Percentiles rank a stretch among this genome's conserved stretches.
Evolutionary conservation across 371 early-diverging fungal genomes (phyloP).

Genomic region (Blastocladiella emersonii): DNA sequence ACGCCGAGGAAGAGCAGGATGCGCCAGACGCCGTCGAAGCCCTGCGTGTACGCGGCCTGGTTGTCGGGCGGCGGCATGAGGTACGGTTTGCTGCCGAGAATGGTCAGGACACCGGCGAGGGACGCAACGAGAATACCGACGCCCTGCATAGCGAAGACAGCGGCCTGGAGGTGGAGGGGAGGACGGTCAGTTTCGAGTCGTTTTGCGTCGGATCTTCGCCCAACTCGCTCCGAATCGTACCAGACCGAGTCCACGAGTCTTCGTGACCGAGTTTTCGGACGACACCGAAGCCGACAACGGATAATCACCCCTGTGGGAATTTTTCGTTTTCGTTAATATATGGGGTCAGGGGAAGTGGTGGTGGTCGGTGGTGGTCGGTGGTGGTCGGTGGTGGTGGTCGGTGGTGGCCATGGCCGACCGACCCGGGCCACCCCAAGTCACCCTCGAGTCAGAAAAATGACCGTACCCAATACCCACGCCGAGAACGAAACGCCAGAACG

Average conservation of each 20-base stretch:
- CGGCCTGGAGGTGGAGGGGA: too few species aligned
- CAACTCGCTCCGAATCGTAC: too few species aligned
- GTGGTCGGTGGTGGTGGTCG: too few species aligned
- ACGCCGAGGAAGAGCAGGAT: constrained; percentile 20
- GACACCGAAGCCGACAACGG: constrained; percentile 73
- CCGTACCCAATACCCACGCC: constrained; percentile 77
- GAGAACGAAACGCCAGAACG: constrained; percentile 66
- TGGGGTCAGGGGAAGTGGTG: too few species aligned
- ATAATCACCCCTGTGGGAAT: constrained; percentile 79
- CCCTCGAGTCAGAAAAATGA: too few species aligned
- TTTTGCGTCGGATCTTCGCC: too few species aligned
- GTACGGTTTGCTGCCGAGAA: constrained; percentile 48
- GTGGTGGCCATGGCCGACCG: too few species aligned
- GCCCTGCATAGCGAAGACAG: constrained; percentile 87
- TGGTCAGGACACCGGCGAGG: constrained; percentile 45
- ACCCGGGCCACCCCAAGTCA: too few species aligned
- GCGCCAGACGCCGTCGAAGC: constrained; percentile 80
- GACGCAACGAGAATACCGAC: constrained; percentile 70
- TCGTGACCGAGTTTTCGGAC: constrained; percentile 71
- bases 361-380: too few species aligned
- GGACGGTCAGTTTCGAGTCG: too few species aligned
- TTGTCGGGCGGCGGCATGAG: constrained; percentile 42
- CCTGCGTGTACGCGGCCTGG: constrained; percentile 16
- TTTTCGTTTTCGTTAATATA: too few species aligned
- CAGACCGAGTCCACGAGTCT: constrained; percentile 67